phyloP scores from a whole-genome alignment of 768 basidiomycete species.

The Glaciozyma antarctica region DNA sequence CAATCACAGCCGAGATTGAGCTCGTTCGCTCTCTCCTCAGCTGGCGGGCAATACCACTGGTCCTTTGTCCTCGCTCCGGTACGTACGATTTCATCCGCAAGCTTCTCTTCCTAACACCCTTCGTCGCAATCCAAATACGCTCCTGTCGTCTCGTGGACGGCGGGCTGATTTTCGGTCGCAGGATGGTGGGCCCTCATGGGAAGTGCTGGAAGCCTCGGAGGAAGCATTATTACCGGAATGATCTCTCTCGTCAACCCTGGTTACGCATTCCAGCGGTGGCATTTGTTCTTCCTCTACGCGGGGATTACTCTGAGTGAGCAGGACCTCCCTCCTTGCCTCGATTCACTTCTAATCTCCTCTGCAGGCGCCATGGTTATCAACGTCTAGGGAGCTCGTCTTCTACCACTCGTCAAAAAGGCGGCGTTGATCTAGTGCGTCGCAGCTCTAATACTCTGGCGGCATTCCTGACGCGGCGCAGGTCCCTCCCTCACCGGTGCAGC shows the following conservation, averaged over 20 bases:
- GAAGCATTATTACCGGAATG: slow-evolving; percentile 8
- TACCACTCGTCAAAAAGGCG: slow-evolving; percentile 23
- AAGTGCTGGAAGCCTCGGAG: slow-evolving; percentile 16
- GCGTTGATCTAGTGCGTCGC: slow-evolving; percentile 21
- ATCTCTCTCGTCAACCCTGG: slow-evolving; percentile 14
- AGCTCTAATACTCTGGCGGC: neutral
- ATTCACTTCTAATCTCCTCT: slow-evolving; percentile 6
- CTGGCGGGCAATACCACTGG: slow-evolving; percentile 17
- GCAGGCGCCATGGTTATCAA: slow-evolving; percentile 24
- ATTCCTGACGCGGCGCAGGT: neutral
- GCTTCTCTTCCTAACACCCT: neutral
- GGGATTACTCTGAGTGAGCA: slow-evolving; percentile 10
- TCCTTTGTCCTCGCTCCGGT: slow-evolving; percentile 16
- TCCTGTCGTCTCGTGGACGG: neutral
- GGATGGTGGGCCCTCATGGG: slow-evolving; percentile 29
- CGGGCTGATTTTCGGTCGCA: slow-evolving; percentile 26
- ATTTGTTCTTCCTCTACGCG: slow-evolving; percentile 23
- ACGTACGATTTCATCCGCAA: neutral
- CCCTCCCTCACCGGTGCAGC: slow-evolving; percentile 16
- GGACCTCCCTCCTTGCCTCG: neutral
- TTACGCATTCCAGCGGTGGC: neutral
- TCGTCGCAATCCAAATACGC: neutral
- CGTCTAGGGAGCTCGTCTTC: slow-evolving; percentile 16
- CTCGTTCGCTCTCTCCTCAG: slow-evolving; percentile 5
- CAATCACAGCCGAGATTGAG: slow-evolving; percentile 36